These are phyloP conservation scores for Fomitopsis palustris DNA, from an alignment of 1,284 basidiomycete species.

Conservation along the genomic window DNA sequence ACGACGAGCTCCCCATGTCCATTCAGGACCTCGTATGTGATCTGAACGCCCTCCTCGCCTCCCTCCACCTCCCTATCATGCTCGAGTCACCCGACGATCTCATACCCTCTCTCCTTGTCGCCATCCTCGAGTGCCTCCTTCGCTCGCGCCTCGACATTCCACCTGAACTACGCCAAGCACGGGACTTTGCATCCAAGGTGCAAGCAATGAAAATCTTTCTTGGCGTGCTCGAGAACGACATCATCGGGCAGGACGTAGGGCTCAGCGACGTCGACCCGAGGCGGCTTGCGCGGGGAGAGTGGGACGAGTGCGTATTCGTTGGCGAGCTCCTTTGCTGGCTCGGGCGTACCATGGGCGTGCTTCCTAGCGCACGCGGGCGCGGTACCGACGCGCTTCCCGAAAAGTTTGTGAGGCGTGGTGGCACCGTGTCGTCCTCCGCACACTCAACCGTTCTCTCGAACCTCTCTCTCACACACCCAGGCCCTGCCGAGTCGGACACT, in stretches of 20 bases:
- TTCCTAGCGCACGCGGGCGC: constrained; percentile 18
- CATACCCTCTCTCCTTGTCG: constrained; percentile 66
- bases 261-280: constrained; percentile 61
- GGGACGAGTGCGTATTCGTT: constrained; percentile 61
- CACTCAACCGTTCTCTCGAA: constrained; percentile 34
- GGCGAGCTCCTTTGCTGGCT: constrained; percentile 66
- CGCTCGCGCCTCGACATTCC: constrained; percentile 44
- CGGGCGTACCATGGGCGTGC: constrained; percentile 42
- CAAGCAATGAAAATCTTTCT: constrained; percentile 76
- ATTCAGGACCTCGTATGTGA: constrained; percentile 19
- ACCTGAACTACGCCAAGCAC: constrained; percentile 35
- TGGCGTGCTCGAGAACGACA: constrained; percentile 68
- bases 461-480: constrained; percentile 28
- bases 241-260: constrained; percentile 56
- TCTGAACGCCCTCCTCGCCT: constrained; percentile 46
- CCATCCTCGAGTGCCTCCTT: constrained; percentile 60
- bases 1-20: neutral
- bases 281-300: constrained; percentile 21
- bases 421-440: constrained; percentile 30
- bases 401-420: constrained; percentile 3
- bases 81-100: constrained; percentile 61
- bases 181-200: constrained; percentile 36
- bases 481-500: constrained; percentile 27
- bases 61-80: constrained; percentile 48
- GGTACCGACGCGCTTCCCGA: neutral